These are phyloP conservation scores for Rosa lucieae DNA, from an alignment of 306 rosid species.

Conservation along the genomic window DNA sequence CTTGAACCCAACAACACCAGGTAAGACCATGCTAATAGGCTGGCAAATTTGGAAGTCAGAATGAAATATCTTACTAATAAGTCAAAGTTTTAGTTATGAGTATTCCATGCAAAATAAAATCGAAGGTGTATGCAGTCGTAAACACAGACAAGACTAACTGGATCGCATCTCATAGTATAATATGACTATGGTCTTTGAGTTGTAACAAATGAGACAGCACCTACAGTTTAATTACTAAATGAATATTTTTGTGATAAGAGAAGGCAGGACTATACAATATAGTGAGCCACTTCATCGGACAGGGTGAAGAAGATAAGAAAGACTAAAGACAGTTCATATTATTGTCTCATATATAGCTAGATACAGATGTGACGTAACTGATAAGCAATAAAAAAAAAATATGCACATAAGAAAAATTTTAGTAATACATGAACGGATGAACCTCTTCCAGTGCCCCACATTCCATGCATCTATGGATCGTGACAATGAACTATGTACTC, in stretches of 20 bases:
- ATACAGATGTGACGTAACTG: too few relatives aligned
- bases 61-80: background rate
- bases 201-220: background rate
- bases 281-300: background rate
- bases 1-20: slow-evolving; percentile 7
- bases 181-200: background rate
- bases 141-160: background rate
- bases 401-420: background rate
- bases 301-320: too few relatives aligned
- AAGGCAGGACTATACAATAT: background rate
- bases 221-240: too few relatives aligned
- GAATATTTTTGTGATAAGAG: too few relatives aligned
- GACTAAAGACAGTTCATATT: too few relatives aligned
- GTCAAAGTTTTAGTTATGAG: background rate
- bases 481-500: too few relatives aligned
- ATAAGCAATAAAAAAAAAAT: background rate
- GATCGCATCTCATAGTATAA: background rate
- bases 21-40: background rate
- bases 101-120: background rate
- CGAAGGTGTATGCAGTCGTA: background rate
- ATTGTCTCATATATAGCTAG: background rate
- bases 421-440: too few relatives aligned
- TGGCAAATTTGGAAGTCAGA: background rate
- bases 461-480: too few relatives aligned
- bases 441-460: background rate